Conservation (phyloP, 306 rosid genomes). For the Pyrus betulifolia region DNA sequence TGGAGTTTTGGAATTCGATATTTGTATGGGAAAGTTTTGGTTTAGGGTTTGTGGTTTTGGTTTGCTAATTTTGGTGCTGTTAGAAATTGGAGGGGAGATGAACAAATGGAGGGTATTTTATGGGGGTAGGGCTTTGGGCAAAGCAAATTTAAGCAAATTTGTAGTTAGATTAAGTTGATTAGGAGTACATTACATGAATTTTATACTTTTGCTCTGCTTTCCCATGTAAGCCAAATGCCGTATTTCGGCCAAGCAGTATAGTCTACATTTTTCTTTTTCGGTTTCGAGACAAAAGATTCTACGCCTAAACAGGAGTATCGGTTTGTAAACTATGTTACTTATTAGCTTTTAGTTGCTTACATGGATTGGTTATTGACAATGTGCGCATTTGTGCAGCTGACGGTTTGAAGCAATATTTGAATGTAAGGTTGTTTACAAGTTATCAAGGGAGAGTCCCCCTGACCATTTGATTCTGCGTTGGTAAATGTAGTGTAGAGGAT, state of each 20-base stretch:
- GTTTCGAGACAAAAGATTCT: not conserved
- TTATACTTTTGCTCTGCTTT: not conserved
- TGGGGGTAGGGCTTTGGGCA: constrained; percentile 9
- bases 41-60: constrained; percentile 15
- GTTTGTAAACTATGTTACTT: not conserved
- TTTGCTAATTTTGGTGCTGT: constrained; percentile 12
- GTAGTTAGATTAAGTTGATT: not conserved
- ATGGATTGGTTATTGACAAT: not conserved
- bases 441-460: not conserved
- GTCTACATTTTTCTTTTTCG: not conserved
- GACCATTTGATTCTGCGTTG: constrained; percentile 8
- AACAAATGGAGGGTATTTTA: constrained; percentile 1
- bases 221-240: not conserved
- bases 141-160: constrained; percentile 8
- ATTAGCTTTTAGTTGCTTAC: not conserved
- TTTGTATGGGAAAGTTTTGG: constrained; percentile 21
- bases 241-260: not conserved
- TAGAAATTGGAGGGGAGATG: not conserved
- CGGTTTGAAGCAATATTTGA: constrained; percentile 4
- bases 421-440: not conserved
- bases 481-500: constrained; percentile 43
- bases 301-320: not conserved
- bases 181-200: not conserved
- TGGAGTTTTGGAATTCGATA: not conserved
- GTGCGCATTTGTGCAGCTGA: not conserved